Evolutionary conservation across 129 eudicot genomes (phyloP).

Genomic region (Solidago caesia): DNA sequence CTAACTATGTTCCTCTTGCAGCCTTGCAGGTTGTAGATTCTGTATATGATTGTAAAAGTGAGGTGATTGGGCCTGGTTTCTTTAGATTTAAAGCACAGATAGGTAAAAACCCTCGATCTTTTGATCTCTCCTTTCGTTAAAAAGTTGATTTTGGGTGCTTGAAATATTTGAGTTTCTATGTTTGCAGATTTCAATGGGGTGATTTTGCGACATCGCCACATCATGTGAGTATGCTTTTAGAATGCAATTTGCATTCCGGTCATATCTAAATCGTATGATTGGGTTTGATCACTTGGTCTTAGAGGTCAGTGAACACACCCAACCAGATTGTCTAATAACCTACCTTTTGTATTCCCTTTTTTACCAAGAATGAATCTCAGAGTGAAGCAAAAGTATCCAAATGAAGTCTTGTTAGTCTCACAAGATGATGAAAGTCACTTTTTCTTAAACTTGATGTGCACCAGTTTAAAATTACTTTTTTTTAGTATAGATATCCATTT

Average conservation of each 20-base stretch:
- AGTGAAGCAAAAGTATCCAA: conserved; percentile 24
- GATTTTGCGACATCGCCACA: conserved; percentile 6
- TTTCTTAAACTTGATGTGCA: conserved; percentile 13
- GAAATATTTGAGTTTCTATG: not conserved
- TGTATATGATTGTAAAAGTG: conserved; percentile 95
- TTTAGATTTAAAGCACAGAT: conserved; percentile 96
- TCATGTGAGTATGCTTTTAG: not conserved
- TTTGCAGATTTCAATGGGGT: conserved; percentile 86
- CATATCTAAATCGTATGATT: not conserved
- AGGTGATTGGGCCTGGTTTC: conserved; percentile 97
- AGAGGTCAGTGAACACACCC: too few species aligned
- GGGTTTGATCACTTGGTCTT: conserved; percentile 1
- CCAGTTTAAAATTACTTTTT: too few species aligned
- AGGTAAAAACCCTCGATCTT: conserved; percentile 41
- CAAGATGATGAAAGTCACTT: conserved; percentile 18
- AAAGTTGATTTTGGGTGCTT: not conserved
- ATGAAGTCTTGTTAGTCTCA: conserved; percentile 13
- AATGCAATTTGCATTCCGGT: not conserved
- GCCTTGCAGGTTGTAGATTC: conserved; percentile 75
- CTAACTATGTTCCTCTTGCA: conserved; percentile 27
- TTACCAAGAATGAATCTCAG: conserved; percentile 26
- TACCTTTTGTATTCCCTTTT: not conserved
- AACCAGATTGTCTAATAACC: not conserved
- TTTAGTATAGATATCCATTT: too few species aligned
- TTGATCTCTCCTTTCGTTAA: not conserved